Conservation (phyloP, 306 rosid genomes). For the Hippophae tibetana region DNA sequence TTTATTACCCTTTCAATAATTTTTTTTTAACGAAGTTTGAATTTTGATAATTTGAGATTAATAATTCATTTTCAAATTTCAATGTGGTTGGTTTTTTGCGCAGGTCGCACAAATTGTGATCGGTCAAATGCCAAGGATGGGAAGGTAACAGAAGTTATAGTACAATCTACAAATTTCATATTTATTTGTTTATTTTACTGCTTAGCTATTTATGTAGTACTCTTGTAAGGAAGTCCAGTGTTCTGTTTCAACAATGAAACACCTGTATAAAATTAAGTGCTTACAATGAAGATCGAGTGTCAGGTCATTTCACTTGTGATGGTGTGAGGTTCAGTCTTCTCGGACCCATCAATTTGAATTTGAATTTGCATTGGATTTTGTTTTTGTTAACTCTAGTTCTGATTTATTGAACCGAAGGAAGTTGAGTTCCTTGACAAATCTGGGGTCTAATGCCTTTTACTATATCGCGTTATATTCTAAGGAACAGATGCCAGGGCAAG, state of each 20-base stretch:
- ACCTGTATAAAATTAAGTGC: background rate
- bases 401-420: no score
- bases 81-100: constrained; percentile 1
- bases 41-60: background rate
- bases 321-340: no score
- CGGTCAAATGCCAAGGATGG: constrained; percentile 23
- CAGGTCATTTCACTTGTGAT: no score
- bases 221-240: background rate
- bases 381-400: no score
- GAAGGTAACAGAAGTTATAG: constrained; percentile 26
- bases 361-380: no score
- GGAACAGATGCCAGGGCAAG: no score
- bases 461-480: no score
- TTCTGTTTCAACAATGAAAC: background rate
- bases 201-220: background rate
- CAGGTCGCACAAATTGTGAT: constrained; percentile 35
- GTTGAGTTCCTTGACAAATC: no score
- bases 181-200: background rate
- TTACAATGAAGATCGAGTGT: no score
- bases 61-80: background rate
- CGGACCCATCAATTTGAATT: no score
- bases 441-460: no score
- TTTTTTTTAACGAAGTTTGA: background rate
- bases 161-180: no score
- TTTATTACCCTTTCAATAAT: constrained; percentile 1